Evolutionary conservation across 1,284 basidiomycete species (phyloP), one percentile per base, ranked within the genome.

Genomic region (Cutaneotrichosporon sp.): DNA sequence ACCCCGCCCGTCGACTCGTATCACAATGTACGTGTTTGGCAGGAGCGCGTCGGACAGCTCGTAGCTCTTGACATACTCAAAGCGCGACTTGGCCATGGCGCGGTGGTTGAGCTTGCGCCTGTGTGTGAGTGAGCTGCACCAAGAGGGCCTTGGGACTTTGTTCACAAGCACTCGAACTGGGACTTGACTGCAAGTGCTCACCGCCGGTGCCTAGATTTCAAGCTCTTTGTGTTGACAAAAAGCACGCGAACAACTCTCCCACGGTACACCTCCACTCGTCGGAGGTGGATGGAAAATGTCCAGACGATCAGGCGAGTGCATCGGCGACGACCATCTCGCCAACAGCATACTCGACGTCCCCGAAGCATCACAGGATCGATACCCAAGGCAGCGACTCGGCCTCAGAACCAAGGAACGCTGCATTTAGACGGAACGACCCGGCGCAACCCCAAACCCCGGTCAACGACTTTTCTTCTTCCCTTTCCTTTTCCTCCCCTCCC

Each of bases 1-100:
- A 0, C 88, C 86, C 64, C 91, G 90, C 1, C 94, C 94, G 68
- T 99, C 94, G 41, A 99, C 77, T 4, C 94, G 84, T 49, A 93
- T 81, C 35, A 97, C 79, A 62, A 96, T 81, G 75, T 84, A 94
- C 8, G 88, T 89, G 13, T 83, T 84, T 0, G 89, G 93, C 3
- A 97, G 77, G 8, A 96, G 79, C 0, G 82, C 78, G 72, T 99
- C 94, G 1, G 89, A 86, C 0, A 90, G 82, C 76, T 99, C 94
- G 69, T 88, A 97, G 46, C 82, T 82, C 59, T 85, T 84, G 22
- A 97, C 94, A 72, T 98, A 97, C 46, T 87, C 86, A 66, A 86
- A 98, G 65, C 84, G 86, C 12, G 89, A 88, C 60, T 89, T 90
- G 20, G 94, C 92, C 96, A 98, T 94, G 1, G 30, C 50, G 49